Evolutionary conservation across 2,329 filamentous ascomycete species (phyloP).

Genomic region (Penicillium sp.): DNA sequence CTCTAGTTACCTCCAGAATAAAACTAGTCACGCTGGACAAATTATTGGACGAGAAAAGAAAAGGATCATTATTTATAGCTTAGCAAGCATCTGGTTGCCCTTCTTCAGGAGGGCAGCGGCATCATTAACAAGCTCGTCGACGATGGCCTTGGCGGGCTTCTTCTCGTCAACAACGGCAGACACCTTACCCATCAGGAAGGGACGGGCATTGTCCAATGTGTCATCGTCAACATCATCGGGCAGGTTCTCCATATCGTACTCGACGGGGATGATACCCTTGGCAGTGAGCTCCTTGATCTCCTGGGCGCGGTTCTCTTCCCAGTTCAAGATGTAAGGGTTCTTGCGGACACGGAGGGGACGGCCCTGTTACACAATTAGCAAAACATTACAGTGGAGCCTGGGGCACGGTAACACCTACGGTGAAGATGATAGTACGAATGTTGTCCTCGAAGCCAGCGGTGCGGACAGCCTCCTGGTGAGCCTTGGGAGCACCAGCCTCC

Average conservation of each 20-base stretch:
- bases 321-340: slow-evolving; percentile 91
- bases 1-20: background rate
- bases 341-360: slow-evolving; percentile 88
- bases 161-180: slow-evolving; percentile 89
- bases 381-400: background rate
- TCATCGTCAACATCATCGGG: slow-evolving; percentile 70
- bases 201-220: slow-evolving; percentile 82
- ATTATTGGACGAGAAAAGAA: slow-evolving; percentile 7
- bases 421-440: slow-evolving; percentile 96
- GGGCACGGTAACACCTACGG: slow-evolving; percentile 40
- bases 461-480: slow-evolving; percentile 91
- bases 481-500: slow-evolving; percentile 87
- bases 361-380: slow-evolving; percentile 47
- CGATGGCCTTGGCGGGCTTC: slow-evolving; percentile 83
- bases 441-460: slow-evolving; percentile 94
- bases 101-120: slow-evolving; percentile 66
- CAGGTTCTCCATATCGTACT: slow-evolving; percentile 86
- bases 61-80: slow-evolving; percentile 53
- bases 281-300: slow-evolving; percentile 90
- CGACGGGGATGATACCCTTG: slow-evolving; percentile 88
- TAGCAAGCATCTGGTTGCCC: slow-evolving; percentile 63
- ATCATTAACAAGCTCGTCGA: slow-evolving; percentile 88
- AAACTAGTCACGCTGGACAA: background rate
- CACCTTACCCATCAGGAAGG: slow-evolving; percentile 94
- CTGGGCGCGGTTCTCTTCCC: slow-evolving; percentile 82